A percentile compares a stretch with the other conserved stretches of the same genome.
These are phyloP conservation scores for Mycena sanguinolenta DNA, from an alignment of 768 basidiomycete species.

Conservation along the genomic window DNA sequence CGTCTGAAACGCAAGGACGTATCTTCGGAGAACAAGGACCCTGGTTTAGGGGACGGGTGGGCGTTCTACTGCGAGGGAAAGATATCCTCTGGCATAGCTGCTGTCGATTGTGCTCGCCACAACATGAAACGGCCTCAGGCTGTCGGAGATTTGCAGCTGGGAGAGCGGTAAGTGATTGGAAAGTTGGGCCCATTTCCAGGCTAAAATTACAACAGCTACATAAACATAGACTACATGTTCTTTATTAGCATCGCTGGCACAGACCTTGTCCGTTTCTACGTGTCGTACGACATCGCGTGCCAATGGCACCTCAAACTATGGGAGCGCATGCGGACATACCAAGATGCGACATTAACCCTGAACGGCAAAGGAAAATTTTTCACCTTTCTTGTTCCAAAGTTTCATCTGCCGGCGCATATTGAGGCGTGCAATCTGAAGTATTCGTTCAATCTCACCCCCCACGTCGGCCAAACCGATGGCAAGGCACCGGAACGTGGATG, in stretches of 20 bases:
- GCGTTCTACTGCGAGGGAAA: neutral
- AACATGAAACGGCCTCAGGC: conserved; percentile 1
- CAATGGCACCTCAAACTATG: neutral
- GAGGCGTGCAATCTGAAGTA: no score
- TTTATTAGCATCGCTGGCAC: neutral
- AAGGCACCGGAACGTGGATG: no score
- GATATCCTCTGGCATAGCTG: no score
- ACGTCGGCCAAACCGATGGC: no score
- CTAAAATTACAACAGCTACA: no score
- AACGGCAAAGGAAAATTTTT: neutral
- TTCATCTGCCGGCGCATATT: no score
- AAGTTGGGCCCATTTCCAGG: no score
- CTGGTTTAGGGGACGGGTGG: neutral
- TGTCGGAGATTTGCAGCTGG: neutral
- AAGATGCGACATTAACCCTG: neutral
- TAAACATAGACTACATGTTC: neutral
- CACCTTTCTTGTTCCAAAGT: neutral
- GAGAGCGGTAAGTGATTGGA: neutral
- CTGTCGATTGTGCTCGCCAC: neutral
- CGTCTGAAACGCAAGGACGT: neutral
- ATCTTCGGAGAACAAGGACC: neutral
- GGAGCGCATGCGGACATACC: neutral
- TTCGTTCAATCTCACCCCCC: no score
- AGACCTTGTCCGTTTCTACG: no score
- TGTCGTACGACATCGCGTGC: no score